Evolutionary conservation across 2,329 filamentous ascomycete genomes (phyloP), one percentile per base, ranked within the genome.

Genomic region (Talaromyces pinophilus): DNA sequence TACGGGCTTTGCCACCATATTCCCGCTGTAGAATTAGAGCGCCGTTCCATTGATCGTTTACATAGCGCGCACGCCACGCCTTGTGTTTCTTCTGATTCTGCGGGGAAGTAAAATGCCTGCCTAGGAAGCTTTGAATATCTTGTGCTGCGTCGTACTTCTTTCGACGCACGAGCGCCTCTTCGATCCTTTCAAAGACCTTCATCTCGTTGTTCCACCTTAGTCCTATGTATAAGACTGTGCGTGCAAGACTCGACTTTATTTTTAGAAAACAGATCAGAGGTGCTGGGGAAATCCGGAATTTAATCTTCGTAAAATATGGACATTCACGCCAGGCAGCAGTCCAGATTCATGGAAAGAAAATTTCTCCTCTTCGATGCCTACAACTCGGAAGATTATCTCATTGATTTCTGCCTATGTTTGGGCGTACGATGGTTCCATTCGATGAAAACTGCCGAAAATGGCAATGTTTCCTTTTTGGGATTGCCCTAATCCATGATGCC

Each of bases 181-280:
- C 55, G 38, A 65, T 65, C 4, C 19, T 46, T 55, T 61, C 63
- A 25, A 65, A 28, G 25, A 52, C 38, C 46, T 65, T 65, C 63
- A 61, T 61, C 19, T 44, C n/a, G 42, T 15, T 50, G 2, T 7
- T n/a, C 2, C 0, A 3, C 5, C 13, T n/a, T 2, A 17, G 2
- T n/a, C n/a, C 15, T n/a, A 5, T n/a, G 25, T n/a, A 17, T 3
- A 3, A 17, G n/a, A 3, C 2, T n/a, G 19, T 15, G 1, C 25
- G 15, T 33, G 15, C 13, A 7, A 33, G 3, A n/a, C 19, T 33
- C 50, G 3, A 33, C 1, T 19, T 19, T 7, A 0, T 48, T 48
- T 5, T 3, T 22, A 5, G 19, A 5, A 50, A 28, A 50, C 3
- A 19, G 6, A 15, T 50, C 25, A 25, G 46, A 3, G 44, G 22